Conservation (phyloP, 768 basidiomycete genomes). For the Fomitopsis serialis region DNA sequence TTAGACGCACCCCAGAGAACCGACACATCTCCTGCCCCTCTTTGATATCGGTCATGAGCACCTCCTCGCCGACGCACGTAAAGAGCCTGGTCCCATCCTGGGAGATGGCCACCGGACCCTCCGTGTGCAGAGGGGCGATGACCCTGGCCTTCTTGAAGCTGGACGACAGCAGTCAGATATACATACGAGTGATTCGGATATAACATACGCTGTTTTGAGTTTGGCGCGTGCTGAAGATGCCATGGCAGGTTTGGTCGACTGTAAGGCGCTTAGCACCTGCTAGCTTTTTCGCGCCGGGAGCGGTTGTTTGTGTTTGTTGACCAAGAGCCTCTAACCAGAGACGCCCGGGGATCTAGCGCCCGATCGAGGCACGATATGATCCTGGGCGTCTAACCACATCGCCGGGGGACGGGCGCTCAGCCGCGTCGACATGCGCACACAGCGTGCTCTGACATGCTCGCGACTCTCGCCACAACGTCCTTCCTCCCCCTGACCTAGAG, state of each 20-base stretch:
- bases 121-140: constrained; percentile 81
- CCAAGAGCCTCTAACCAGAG: constrained; percentile 10
- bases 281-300: constrained; percentile 9
- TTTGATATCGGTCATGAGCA: constrained; percentile 75
- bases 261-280: not conserved
- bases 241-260: constrained; percentile 16
- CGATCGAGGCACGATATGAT: too few relatives aligned
- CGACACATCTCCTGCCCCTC: constrained; percentile 73
- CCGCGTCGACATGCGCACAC: too few relatives aligned
- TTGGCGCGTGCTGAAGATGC: constrained; percentile 25
- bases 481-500: not conserved
- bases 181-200: not conserved
- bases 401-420: too few relatives aligned
- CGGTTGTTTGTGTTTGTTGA: constrained; percentile 16
- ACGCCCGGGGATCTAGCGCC: constrained; percentile 7
- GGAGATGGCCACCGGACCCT: constrained; percentile 79
- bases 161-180: not conserved
- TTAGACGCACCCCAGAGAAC: constrained; percentile 69
- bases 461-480: too few relatives aligned
- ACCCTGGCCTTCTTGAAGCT: constrained; percentile 75
- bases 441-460: too few relatives aligned
- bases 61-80: constrained; percentile 84
- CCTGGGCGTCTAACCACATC: too few relatives aligned
- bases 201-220: constrained; percentile 58
- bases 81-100: constrained; percentile 74